Base-by-base conservation (phyloP, 768 basidiomycete genomes). In the Hypholoma sublateritium region DNA sequence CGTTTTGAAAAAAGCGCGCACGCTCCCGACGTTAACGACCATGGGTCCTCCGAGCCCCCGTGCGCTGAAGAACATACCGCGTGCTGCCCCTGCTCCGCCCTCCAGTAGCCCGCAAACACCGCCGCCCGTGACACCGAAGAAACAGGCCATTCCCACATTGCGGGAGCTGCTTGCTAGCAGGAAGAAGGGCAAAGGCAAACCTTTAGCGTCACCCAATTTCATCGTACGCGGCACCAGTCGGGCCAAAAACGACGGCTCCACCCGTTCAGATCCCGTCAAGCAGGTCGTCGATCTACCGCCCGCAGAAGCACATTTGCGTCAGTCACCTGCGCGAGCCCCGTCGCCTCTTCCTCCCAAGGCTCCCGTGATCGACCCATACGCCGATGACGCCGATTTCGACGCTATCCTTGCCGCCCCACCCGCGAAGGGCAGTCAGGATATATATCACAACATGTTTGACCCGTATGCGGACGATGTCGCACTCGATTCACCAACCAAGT, bases 141-240 rank as follows among this genome's bases (percentile, higher is more conserved):
- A 65, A 21, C 55, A 54, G 16, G 11, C 54, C 13, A 51, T 77
- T 44, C 80, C 75, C 12, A 78, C 71, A 9, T 66, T 78, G 32
- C 77, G 72, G 1, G 78, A 78, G 45, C 74, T 82, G 12, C 69
- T 81, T 1, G 79, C 78, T 1, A 77, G 78, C 19, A 71, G 77
- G 19, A 74, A 74, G 53, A 66, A 60, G 49, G 46, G 19, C 19
- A 63, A 61, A 43, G 35, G 34, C 28, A 61, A 55, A 5, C 2
- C 11, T 48, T 1, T 39, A 22, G n/a, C 19, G 24, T 7, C 51
- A 22, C 21, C 19, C 36, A 21, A 28, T 25, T 34, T 1, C 51
- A 59, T 36, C 44, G 49, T 44, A 28, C 44, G n/a, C 56, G 49
- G 25, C 45, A 53, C 47, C 43, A 37, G 32, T 13, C 53, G 58